A percentile compares a stretch with the other conserved stretches of the same genome.
Evolutionary conservation across 78 protist species (phyloP).

Genomic region (Protostelium mycophagum): DNA sequence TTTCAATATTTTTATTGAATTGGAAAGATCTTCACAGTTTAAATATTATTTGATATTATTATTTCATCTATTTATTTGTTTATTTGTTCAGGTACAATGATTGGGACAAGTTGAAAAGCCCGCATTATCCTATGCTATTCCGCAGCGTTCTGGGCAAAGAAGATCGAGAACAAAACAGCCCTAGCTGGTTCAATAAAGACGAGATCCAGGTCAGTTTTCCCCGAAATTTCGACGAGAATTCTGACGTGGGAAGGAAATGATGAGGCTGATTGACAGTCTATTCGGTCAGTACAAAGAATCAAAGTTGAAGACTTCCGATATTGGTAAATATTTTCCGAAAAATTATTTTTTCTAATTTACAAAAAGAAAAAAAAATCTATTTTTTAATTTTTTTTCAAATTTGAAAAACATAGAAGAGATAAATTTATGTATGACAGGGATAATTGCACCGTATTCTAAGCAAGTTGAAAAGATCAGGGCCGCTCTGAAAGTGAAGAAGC

Average conservation of each 20-base stretch:
- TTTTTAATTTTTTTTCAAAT: too few relatives aligned
- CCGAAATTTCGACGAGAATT: background rate
- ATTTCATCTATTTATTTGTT: too few relatives aligned
- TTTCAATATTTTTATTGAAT: background rate
- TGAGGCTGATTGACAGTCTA: background rate
- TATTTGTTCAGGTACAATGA: background rate
- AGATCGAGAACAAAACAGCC: constrained; percentile 19
- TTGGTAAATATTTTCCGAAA: background rate
- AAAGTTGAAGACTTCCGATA: background rate
- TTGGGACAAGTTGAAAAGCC: background rate
- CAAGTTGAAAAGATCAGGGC: constrained; percentile 9
- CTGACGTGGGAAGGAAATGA: background rate
- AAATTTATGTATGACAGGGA: constrained; percentile 7
- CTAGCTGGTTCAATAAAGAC: constrained; percentile 38
- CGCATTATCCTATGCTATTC: constrained; percentile 7
- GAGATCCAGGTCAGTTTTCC: background rate
- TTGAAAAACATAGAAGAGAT: background rate
- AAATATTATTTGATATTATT: too few relatives aligned
- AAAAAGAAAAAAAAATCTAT: too few relatives aligned
- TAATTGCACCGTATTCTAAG: constrained; percentile 32
- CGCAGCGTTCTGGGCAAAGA: constrained; percentile 22
- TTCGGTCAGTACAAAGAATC: background rate
- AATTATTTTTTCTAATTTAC: too few relatives aligned
- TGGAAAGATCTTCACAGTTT: too few relatives aligned
- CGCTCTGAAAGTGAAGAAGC: background rate